A percentile compares a stretch with the other conserved stretches of the same genome.
phyloP scores from a whole-genome alignment of 1,284 basidiomycete species.

The Sporisorium scitamineum region DNA sequence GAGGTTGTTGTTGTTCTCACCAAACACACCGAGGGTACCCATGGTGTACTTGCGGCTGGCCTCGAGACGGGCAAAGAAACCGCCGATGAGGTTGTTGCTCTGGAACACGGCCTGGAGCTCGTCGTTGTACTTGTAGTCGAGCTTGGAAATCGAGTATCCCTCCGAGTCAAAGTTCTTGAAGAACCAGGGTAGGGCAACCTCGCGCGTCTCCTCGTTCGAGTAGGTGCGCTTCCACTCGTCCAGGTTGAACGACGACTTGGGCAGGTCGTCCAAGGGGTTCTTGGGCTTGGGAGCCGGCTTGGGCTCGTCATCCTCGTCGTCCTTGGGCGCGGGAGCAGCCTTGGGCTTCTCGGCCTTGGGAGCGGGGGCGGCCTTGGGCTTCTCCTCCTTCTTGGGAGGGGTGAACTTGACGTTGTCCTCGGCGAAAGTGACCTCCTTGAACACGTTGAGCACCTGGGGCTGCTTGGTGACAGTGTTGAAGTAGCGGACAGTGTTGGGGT shows the following conservation, averaged over 20 bases:
- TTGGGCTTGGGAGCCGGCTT: constrained; percentile 79
- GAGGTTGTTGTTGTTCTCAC: constrained; percentile 77
- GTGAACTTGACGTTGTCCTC: constrained; percentile 81
- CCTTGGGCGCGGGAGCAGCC: constrained; percentile 74
- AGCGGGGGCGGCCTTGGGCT: constrained; percentile 61
- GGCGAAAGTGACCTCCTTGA: constrained; percentile 73
- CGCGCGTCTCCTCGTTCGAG: constrained; percentile 90
- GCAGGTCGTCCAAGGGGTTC: constrained; percentile 92
- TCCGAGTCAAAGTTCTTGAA: constrained; percentile 81
- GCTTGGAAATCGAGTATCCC: constrained; percentile 90
- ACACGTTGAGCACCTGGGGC: constrained; percentile 61
- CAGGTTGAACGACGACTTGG: constrained; percentile 91
- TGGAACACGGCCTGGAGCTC: constrained; percentile 82
- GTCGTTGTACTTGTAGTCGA: constrained; percentile 96
- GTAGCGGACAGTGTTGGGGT: constrained; percentile 83
- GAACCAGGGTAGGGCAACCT: constrained; percentile 63
- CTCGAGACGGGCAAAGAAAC: constrained; percentile 90
- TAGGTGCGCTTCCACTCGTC: constrained; percentile 98
- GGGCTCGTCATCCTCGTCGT: constrained; percentile 74
- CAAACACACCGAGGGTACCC: constrained; percentile 90
- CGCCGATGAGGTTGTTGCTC: constrained; percentile 78
- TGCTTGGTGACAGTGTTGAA: constrained; percentile 80
- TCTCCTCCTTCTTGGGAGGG: constrained; percentile 76
- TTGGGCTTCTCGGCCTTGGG: constrained; percentile 73
- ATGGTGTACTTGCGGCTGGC: constrained; percentile 76